Evolutionary conservation across 1,139 yeast genomes (phyloP), one percentile per base, ranked within the genome.

Genomic region (Komagataea norvegica): DNA sequence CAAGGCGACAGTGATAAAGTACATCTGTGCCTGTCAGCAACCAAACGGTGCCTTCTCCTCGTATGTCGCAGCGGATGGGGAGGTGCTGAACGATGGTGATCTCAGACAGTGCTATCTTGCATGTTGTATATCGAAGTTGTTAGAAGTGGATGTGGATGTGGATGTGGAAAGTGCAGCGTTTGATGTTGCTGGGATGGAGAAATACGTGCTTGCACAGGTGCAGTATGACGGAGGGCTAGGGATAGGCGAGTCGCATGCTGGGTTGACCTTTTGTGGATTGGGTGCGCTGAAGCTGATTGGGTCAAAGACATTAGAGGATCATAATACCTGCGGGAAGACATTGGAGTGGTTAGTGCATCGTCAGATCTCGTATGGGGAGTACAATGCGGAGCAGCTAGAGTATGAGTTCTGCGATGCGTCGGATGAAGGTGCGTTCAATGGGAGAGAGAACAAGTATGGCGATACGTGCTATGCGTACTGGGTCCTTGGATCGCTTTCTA

Each of bases 391-490:
- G 11, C 36, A 60, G 41, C 41, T 51, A 45, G 40, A 42, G 3
- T 33, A 43, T 19, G 54, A 45, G 3, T 39, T 28, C 23, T 39
- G 37, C n/a, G 64, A 60, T 44, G 47, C 31, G 3, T 47, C 45
- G 3, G 70, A 60, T 42, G 68, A 67, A 45, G 96, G 96, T 2
- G 95, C 94, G 0, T 82, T 87, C 57, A 87, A 88, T 58, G 98
- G 98, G 1, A 67, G 98, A 35, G 77, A 76, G 19, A 87, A 88
- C 56, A 91, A 91, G 57, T 73, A 71, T 36, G 82, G 84, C 4
- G 98, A 91, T 58, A 84, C 96, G 0, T 91, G 98, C 62, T 91
- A 91, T 59, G 75, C 86, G 8, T 91, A 89, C 72, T 91, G 98
- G 98, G 74, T 78, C 34, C 59, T 78, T 8, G 93, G 77, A 2